phyloP scores from a whole-genome alignment of 768 basidiomycete genomes.

The Trametes punicea region DNA sequence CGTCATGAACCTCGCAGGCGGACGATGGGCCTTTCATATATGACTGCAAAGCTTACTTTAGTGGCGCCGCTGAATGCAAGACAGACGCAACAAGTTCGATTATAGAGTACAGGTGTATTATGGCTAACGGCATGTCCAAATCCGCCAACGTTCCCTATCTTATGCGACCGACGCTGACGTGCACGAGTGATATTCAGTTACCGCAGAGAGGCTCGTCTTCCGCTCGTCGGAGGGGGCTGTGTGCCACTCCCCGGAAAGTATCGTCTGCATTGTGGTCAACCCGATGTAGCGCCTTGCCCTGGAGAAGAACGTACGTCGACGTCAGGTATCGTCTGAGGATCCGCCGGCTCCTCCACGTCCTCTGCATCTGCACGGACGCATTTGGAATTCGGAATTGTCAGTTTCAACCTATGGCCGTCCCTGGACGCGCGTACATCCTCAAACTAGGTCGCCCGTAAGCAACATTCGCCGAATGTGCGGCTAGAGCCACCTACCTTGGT shows the following conservation, averaged over 20 bases:
- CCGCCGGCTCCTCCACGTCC: background rate
- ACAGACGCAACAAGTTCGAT: no score
- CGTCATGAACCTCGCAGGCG: no score
- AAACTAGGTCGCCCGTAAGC: constrained; percentile 42
- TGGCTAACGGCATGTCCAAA: no score
- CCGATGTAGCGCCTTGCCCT: no score
- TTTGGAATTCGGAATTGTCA: constrained; percentile 54
- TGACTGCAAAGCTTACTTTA: no score
- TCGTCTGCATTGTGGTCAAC: background rate
- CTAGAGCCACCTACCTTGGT: constrained; percentile 36
- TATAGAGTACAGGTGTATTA: no score
- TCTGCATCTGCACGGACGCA: constrained; percentile 6
- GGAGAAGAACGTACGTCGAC: background rate
- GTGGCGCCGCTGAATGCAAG: no score
- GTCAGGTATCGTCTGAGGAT: background rate
- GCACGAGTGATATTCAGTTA: background rate
- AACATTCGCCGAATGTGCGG: background rate
- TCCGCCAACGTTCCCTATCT: no score
- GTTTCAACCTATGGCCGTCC: constrained; percentile 54
- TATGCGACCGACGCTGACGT: background rate
- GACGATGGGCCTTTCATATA: no score
- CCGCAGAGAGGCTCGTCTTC: background rate
- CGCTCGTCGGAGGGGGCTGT: background rate
- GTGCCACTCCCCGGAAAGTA: background rate
- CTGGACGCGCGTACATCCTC: constrained; percentile 70